phyloP scores from a whole-genome alignment of 164 flowering plant genomes.

The Saururus chinensis region DNA sequence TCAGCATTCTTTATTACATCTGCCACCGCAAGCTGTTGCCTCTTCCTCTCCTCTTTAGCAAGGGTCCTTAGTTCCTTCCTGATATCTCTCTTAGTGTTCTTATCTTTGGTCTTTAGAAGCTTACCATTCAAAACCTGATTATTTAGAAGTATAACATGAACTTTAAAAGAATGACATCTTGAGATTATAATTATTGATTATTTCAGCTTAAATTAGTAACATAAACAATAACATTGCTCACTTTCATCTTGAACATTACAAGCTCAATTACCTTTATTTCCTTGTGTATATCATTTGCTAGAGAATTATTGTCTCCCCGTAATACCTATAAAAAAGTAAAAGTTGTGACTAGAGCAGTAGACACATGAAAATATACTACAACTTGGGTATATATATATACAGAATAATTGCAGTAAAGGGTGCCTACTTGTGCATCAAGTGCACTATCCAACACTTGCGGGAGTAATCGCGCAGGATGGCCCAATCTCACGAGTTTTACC shows the following conservation, averaged over 20 bases:
- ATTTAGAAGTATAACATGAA: too few relatives aligned
- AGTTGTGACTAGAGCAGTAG: not conserved
- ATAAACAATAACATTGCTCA: not conserved
- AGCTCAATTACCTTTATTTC: conserved; percentile 80
- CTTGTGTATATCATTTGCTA: conserved; percentile 94
- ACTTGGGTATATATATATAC: not conserved
- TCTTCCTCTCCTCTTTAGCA: conserved; percentile 86
- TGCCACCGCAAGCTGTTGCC: conserved; percentile 91
- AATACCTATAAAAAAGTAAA: conserved; percentile 45
- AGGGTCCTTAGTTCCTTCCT: conserved; percentile 87
- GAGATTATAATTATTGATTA: too few relatives aligned
- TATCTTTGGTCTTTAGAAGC: conserved; percentile 83
- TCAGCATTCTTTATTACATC: conserved; percentile 88
- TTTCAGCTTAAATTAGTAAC: too few relatives aligned
- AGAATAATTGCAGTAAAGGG: not conserved
- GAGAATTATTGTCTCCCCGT: conserved; percentile 83
- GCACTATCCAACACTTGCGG: conserved; percentile 99
- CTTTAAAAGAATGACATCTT: too few relatives aligned
- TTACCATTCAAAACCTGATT: conserved; percentile 78
- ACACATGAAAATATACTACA: not conserved
- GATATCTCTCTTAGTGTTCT: conserved; percentile 68
- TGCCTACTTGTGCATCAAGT: conserved; percentile 82
- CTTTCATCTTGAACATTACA: not conserved
- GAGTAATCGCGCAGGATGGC: conserved; percentile 96
- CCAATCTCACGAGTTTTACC: conserved; percentile 88